Evolutionary conservation across 371 early-diverging fungal species (phyloP), one percentile per base, ranked within the genome.

Genomic region (Mortierella sp.): DNA sequence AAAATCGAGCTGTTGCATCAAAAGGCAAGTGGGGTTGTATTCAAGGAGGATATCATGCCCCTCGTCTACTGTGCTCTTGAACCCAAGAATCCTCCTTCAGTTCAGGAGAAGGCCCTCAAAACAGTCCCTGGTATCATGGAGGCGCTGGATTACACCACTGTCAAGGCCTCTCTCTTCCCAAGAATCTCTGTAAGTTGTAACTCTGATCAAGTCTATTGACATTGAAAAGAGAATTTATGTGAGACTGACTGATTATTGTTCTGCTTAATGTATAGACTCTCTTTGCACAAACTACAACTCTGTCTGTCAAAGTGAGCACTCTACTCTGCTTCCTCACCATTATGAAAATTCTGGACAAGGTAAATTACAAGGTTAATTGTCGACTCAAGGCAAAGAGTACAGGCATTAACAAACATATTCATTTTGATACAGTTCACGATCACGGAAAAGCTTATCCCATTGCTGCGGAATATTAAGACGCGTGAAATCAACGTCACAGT

Each of bases 21-120:
- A 76, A 93, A 91, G 64, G 90, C 89, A 10, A 88, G 87, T n/a
- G 84, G 85, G 28, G 86, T 76, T 37, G 85, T 81, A 26, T 94
- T 89, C 76, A 85, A 86, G 57, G 88, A 88, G 68, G 92, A 92
- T 72, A 87, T 95, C 10, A 89, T 96, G 92, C 94, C 95, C 0
- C 78, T 94, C 1, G 87, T 94, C 6, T 93, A 94, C 70, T 85
- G 88, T 51, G 89, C 94, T 1, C 84, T 95, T 22, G 90, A 90
- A 62, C 84, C 87, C 12, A 84, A 88, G 13, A 86, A 88, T 8
- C 78, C 88, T 0, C 83, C 83, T 37, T 77, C 86, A n/a, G 90
- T 96, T 15, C 95, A 94, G 71, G 94, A 95, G 62, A 93, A 91
- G 63, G 94, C 93, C 3, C 80, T 95, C 28, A 87, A 90, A 64